Evolutionary conservation across 2,329 filamentous ascomycete species (phyloP).

Genomic region (Endocalyx cinctus): DNA sequence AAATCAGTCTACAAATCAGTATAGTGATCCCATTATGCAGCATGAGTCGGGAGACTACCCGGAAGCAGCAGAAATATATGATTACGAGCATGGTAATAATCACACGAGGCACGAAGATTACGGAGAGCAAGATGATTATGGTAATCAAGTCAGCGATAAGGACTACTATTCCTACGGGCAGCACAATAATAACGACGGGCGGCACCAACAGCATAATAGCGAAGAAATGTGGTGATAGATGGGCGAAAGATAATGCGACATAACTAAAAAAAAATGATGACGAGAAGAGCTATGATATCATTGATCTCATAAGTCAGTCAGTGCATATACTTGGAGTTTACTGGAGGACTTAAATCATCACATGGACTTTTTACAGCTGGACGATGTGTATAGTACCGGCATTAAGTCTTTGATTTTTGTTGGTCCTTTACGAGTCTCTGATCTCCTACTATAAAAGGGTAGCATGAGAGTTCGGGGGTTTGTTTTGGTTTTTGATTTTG

Average conservation of each 20-base stretch:
- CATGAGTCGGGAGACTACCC: slow-evolving; percentile 43
- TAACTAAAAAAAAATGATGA: slow-evolving; percentile 8
- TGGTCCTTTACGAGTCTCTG: too few species aligned
- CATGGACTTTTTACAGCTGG: too few species aligned
- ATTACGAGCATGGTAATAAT: slow-evolving; percentile 45
- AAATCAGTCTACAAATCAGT: slow-evolving; percentile 39
- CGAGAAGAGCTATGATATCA: too few species aligned
- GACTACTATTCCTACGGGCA: slow-evolving; percentile 24
- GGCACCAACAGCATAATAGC: slow-evolving; percentile 28
- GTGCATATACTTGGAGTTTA: slow-evolving; percentile 18
- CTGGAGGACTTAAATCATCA: too few species aligned
- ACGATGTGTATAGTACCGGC: too few species aligned
- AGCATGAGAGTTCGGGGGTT: too few species aligned
- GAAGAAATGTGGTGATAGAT: slow-evolving; percentile 40
- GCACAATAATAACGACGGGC: slow-evolving; percentile 20
- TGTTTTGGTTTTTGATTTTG: too few species aligned
- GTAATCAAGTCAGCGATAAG: slow-evolving; percentile 17
- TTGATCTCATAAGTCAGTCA: slow-evolving; percentile 6
- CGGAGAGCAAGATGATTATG: slow-evolving; percentile 28
- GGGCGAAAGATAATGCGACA: slow-evolving; percentile 6
- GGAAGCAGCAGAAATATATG: slow-evolving; percentile 49
- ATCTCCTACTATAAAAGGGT: too few species aligned
- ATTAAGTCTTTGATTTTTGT: too few species aligned
- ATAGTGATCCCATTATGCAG: slow-evolving; percentile 39
- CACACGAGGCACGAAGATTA: slow-evolving; percentile 34